Evolutionary conservation across 2,329 filamentous ascomycete genomes (phyloP), one percentile per base, ranked within the genome.

Genomic region (Bipolaris sorokiniana): DNA sequence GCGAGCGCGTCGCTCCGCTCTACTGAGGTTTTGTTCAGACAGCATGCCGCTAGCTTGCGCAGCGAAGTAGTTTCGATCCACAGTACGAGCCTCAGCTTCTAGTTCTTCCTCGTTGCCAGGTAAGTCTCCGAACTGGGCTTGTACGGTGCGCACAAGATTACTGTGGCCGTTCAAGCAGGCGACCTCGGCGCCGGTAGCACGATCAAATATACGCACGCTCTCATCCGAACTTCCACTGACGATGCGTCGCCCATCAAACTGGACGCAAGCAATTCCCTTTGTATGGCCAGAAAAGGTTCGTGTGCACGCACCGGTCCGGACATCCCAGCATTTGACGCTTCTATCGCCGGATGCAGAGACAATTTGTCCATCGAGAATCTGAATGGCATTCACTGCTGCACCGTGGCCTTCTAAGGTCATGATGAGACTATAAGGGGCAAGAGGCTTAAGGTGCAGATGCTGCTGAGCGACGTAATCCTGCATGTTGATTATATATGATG

Each of bases 141-240:
- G 95, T 1, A 99, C 90, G 0, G 95, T 98, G 37, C 95, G 88
- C 22, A 99, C 95, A 16, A 99, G 85, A 64, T 91, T 90, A 3
- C 82, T 83, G 72, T 99, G 95, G 10, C 90, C 90, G 48, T 88
- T 84, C 7, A 99, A 82, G 70, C 90, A 94, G 15, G 93, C 94
- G 5, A 98, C 92, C 76, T 98, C 93, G 10, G 95, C 88, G 3
- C 90, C 90, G 0, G 92, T 92, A 44, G 86, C 84, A 42, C 90
- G 88, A 73, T 98, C 95, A 74, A 96, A 99, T 18, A 99, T 95
- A 65, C 95, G 92, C 31, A 99, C 92, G 38, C 95, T 93, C 72
- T 96, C 92, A 75, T 99, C 95, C 67, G 93, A 97, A 76, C 93
- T 97, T 2, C 95, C 95, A 67, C 92, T 97, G 49, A 99, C 92